Conservation (phyloP, 768 basidiomycete species). For the Boletus tomentosulus region DNA sequence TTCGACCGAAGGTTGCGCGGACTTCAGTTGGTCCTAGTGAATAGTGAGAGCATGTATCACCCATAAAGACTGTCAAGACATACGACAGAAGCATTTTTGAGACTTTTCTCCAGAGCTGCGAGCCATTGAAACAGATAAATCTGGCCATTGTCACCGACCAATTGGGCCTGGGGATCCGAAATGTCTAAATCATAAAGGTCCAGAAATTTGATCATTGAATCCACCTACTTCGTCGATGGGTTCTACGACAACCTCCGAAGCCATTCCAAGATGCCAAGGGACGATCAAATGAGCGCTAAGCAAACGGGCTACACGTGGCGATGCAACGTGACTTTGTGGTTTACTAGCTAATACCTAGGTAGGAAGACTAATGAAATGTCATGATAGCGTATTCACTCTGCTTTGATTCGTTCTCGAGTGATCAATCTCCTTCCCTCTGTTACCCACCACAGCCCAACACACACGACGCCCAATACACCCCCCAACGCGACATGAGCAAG, state of each 20-base stretch:
- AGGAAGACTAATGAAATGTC: background rate
- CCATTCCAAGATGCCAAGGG: slow-evolving; percentile 18
- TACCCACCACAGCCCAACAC: slow-evolving; percentile 29
- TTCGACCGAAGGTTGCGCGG: slow-evolving; percentile 59
- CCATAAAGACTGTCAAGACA: slow-evolving; percentile 22
- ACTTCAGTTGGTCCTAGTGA: slow-evolving; percentile 61
- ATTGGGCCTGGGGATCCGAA: slow-evolving; percentile 47
- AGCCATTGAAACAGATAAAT: slow-evolving; percentile 86
- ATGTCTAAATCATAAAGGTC: slow-evolving; percentile 9
- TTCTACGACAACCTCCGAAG: slow-evolving; percentile 23
- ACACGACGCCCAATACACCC: slow-evolving; percentile 21
- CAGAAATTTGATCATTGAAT: background rate
- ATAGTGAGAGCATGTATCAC: slow-evolving; percentile 1
- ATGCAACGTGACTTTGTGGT: slow-evolving; percentile 1
- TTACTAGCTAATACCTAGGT: background rate
- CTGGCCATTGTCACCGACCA: slow-evolving; percentile 72
- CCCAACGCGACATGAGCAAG: slow-evolving; percentile 27
- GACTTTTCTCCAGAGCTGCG: slow-evolving; percentile 54
- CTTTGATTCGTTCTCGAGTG: slow-evolving; percentile 16
- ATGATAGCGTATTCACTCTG: slow-evolving; percentile 11
- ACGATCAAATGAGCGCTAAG: background rate
- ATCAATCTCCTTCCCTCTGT: slow-evolving; percentile 25
- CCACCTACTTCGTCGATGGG: slow-evolving; percentile 31
- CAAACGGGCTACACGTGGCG: slow-evolving; percentile 8
- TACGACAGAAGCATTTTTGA: slow-evolving; percentile 51